These are phyloP conservation scores for Penicillium sp. DNA, from an alignment of 2,329 filamentous ascomycete species.

Conservation along the genomic window DNA sequence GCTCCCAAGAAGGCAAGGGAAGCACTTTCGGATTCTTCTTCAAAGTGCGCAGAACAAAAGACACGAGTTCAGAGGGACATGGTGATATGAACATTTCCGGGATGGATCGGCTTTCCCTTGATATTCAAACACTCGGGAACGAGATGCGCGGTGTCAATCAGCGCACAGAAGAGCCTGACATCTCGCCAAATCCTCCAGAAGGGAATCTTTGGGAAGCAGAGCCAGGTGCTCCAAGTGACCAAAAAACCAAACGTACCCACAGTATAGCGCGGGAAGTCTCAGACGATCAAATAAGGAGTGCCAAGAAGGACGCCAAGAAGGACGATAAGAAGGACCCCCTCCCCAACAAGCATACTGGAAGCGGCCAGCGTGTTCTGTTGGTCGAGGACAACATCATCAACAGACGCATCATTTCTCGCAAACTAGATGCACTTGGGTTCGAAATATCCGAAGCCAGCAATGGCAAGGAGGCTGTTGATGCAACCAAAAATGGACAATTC, in stretches of 20 bases:
- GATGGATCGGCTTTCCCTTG: constrained; percentile 19
- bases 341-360: not conserved
- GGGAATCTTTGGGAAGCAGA: constrained; percentile 11
- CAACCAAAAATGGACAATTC: constrained; percentile 40
- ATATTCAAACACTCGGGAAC: constrained; percentile 22
- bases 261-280: constrained; percentile 6
- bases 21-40: constrained; percentile 63
- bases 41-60: constrained; percentile 40
- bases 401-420: constrained; percentile 40
- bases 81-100: not conserved
- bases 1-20: constrained; percentile 55
- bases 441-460: constrained; percentile 39
- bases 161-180: constrained; percentile 12
- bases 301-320: not conserved
- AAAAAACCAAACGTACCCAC: constrained; percentile 9
- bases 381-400: constrained; percentile 51
- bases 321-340: too few relatives aligned
- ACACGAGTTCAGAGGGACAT: not conserved
- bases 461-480: constrained; percentile 46
- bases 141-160: constrained; percentile 17
- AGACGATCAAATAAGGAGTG: not conserved
- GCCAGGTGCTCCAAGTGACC: constrained; percentile 5
- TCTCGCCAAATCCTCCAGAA: constrained; percentile 15
- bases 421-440: constrained; percentile 39
- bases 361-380: constrained; percentile 33